These are phyloP conservation scores for Termitomyces sp. DNA, from an alignment of 768 basidiomycete species.

Conservation along the genomic window DNA sequence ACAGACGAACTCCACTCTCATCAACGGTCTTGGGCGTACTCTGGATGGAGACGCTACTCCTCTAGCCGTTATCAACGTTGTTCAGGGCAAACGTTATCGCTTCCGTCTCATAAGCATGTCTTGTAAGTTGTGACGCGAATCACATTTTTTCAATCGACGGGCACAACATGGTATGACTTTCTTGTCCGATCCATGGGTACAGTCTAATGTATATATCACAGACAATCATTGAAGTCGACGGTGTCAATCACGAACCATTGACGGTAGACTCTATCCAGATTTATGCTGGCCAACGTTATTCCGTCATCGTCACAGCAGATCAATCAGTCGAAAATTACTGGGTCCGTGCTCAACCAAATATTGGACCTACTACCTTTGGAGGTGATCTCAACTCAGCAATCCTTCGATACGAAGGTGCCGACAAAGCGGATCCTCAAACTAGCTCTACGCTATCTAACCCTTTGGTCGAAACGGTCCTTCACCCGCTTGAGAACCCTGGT, in stretches of 20 bases:
- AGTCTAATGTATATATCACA: background rate
- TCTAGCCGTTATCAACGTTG: constrained; percentile 32
- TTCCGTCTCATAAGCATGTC: constrained; percentile 29
- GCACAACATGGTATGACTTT: constrained; percentile 30
- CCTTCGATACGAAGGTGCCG: background rate
- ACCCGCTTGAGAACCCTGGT: background rate
- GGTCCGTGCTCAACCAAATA: background rate
- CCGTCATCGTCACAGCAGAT: background rate
- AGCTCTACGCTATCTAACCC: background rate
- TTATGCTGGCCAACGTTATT: constrained; percentile 1
- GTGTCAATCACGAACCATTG: background rate
- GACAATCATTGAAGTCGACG: constrained; percentile 1
- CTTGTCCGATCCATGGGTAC: too few relatives aligned
- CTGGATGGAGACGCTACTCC: constrained; percentile 12
- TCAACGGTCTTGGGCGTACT: constrained; percentile 1
- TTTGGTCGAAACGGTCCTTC: background rate
- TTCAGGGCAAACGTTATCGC: constrained; percentile 29
- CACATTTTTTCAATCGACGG: constrained; percentile 42
- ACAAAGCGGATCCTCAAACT: background rate
- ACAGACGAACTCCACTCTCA: background rate
- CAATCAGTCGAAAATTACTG: background rate
- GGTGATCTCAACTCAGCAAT: background rate
- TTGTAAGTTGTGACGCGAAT: constrained; percentile 26
- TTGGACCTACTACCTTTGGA: background rate
- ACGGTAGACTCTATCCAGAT: background rate